Evolutionary conservation across 164 flowering plant species (phyloP), one percentile per base, ranked within the genome.

Genomic region (Dillenia suffruticosa): DNA sequence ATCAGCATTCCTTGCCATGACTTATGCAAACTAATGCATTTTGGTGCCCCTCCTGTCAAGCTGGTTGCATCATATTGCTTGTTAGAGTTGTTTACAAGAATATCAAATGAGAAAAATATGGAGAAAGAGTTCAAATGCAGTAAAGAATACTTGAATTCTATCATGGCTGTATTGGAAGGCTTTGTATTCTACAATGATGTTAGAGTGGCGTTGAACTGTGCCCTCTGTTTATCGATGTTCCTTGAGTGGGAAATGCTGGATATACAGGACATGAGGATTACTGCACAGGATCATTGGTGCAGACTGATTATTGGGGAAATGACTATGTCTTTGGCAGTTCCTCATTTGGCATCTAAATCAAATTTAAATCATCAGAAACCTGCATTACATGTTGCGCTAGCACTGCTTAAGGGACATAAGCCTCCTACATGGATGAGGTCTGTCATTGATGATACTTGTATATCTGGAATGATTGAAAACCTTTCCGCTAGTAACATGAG

Each of bases 301-400:
- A 82, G 94, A 68, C 47, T 91, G 54, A 78, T 91, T 53, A 76
- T 84, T 44, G 97, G 92, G 72, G 97, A 94, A 71, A 59, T 91
- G 69, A 87, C 77, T 10, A 68, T 83, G 76, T 86, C 88, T 45
- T 63, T 94, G 73, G 79, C 83, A 46, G 77, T 73, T 59, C 96
- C 99, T 9, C 57, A 80, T 65, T 70, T 88, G 67, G 83, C 81
- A 52, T 81, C 97, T 40, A 81, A 72, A 49, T 67, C 83, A 44
- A 77, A 75, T 71, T 70, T 51, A 32, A 77, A 76, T 66, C 77
- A 83, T 57, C 83, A 81, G 74, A 88, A 79, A 69, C 87, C 97
- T 48, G 86, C 87, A 49, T 68, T 81, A 64, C 73, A 72, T 68
- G 63, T 89, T 57, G 86, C 90, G 26, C 70, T 81, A 13, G 80